Evolutionary conservation across 192 early-diverging fungal genomes (phyloP).

Genomic region (Martensiomyces pterosporus): DNA sequence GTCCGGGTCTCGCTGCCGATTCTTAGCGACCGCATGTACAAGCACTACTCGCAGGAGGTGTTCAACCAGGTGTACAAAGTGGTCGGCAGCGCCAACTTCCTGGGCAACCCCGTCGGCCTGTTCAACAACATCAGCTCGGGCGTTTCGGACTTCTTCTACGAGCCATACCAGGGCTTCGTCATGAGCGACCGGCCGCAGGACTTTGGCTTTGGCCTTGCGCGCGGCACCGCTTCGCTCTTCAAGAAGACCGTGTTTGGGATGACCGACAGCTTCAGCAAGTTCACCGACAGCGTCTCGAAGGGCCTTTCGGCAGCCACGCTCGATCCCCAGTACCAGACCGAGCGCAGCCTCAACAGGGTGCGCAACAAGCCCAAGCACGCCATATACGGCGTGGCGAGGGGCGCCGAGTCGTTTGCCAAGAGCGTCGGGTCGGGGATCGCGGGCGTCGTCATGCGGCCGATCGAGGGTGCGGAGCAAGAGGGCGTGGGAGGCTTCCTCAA

Average conservation of each 20-base stretch:
- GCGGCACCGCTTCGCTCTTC: slow-evolving; percentile 65
- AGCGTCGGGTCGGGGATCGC: slow-evolving; percentile 83
- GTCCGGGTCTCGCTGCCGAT: slow-evolving; percentile 74
- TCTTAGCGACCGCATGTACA: slow-evolving; percentile 71
- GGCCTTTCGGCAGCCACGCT: slow-evolving; percentile 92
- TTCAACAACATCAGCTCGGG: slow-evolving; percentile 95
- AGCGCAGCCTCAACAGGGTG: slow-evolving; percentile 69
- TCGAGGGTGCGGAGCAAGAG: slow-evolving; percentile 83
- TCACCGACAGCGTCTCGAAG: slow-evolving; percentile 95
- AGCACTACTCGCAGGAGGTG: slow-evolving; percentile 87
- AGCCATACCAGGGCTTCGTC: slow-evolving; percentile 94
- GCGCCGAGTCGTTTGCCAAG: slow-evolving; percentile 77
- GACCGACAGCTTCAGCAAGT: slow-evolving; percentile 89
- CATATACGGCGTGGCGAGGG: slow-evolving; percentile 80
- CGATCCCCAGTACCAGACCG: slow-evolving; percentile 86
- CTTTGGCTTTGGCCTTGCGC: slow-evolving; percentile 86
- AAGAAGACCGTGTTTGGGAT: slow-evolving; percentile 97
- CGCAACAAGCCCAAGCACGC: slow-evolving; percentile 90
- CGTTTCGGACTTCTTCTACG: slow-evolving; percentile 94
- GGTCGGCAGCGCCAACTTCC: slow-evolving; percentile 93
- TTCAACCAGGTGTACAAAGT: slow-evolving; percentile 81
- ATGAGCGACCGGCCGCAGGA: slow-evolving; percentile 94
- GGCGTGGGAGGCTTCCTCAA: slow-evolving; percentile 93
- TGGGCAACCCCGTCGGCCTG: slow-evolving; percentile 96
- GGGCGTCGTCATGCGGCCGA: slow-evolving; percentile 81